These are phyloP conservation scores for Rhizodiscina lignyota DNA, from an alignment of 495 filamentous ascomycete genomes.

Conservation along the genomic window DNA sequence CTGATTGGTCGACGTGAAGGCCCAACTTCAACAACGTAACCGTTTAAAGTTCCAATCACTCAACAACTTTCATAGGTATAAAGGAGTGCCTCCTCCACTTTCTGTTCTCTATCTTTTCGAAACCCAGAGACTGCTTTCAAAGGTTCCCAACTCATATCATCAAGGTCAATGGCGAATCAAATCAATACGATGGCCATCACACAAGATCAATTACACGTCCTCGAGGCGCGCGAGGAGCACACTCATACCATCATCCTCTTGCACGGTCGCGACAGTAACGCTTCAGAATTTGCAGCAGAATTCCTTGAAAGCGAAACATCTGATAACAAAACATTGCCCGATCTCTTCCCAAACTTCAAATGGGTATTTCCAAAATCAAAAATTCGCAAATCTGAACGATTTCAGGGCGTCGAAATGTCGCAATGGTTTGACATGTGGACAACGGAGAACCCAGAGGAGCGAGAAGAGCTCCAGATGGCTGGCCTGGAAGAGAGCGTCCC, in stretches of 20 bases:
- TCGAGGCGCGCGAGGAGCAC: slow-evolving; percentile 3
- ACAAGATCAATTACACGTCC: slow-evolving; percentile 1
- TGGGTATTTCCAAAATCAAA: slow-evolving; percentile 9
- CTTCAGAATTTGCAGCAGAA: slow-evolving; percentile 9
- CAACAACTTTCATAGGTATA: too few relatives aligned
- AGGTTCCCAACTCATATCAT: too few relatives aligned
- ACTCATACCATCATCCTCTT: slow-evolving; percentile 15
- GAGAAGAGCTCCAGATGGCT: slow-evolving; percentile 3
- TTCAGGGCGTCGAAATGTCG: slow-evolving; percentile 5
- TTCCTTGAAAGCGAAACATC: slow-evolving; percentile 14
- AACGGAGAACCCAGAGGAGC: slow-evolving; percentile 7
- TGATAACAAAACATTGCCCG: slow-evolving; percentile 5
- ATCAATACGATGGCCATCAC: neutral
- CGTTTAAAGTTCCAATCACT: too few relatives aligned
- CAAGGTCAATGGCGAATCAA: too few relatives aligned
- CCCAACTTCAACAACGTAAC: too few relatives aligned
- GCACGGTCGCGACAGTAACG: slow-evolving; percentile 14
- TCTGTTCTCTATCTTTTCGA: too few relatives aligned
- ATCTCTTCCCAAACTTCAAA: slow-evolving; percentile 12
- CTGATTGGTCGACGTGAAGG: too few relatives aligned
- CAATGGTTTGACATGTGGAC: slow-evolving; percentile 18
- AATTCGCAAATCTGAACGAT: slow-evolving; percentile 5
- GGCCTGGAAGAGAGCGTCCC: slow-evolving; percentile 4
- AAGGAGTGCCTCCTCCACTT: too few relatives aligned
- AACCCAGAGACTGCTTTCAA: too few relatives aligned